These are phyloP conservation scores for Ottelia alismoides DNA, from an alignment of 106 monocot species.

Conservation along the genomic window DNA sequence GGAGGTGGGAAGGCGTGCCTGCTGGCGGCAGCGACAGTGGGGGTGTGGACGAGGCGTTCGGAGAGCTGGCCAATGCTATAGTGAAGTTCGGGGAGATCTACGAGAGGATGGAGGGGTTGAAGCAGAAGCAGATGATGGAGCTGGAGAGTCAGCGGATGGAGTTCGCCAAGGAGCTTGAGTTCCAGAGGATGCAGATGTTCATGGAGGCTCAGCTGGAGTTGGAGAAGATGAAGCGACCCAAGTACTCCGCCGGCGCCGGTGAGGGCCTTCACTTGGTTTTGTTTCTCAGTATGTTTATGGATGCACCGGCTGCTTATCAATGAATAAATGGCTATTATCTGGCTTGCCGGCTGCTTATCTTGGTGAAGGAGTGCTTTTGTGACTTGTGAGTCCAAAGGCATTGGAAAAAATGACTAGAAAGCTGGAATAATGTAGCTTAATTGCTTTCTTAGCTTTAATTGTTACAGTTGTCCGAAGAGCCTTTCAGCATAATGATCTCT, in stretches of 20 bases:
- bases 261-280: too few relatives aligned
- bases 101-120: conserved; percentile 65
- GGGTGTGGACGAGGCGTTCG: conserved; percentile 30
- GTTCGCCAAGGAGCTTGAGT: conserved; percentile 69
- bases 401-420: too few relatives aligned
- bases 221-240: conserved; percentile 39
- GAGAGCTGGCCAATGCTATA: conserved; percentile 57
- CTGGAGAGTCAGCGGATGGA: conserved; percentile 97
- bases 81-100: conserved; percentile 63
- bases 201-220: conserved; percentile 59
- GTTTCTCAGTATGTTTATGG: too few relatives aligned
- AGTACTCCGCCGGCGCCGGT: not conserved
- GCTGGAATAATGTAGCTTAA: too few relatives aligned
- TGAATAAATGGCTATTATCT: too few relatives aligned
- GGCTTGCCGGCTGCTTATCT: too few relatives aligned
- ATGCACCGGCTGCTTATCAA: too few relatives aligned
- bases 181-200: conserved; percentile 80
- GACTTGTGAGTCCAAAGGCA: too few relatives aligned
- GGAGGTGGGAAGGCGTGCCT: conserved; percentile 6
- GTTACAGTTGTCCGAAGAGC: too few relatives aligned
- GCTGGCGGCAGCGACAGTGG: not conserved
- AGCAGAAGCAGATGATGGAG: conserved; percentile 71
- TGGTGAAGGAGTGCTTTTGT: too few relatives aligned
- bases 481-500: too few relatives aligned
- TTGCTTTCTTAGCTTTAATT: too few relatives aligned